Conservation (phyloP, 306 rosid genomes). For the Quercus gilva region DNA sequence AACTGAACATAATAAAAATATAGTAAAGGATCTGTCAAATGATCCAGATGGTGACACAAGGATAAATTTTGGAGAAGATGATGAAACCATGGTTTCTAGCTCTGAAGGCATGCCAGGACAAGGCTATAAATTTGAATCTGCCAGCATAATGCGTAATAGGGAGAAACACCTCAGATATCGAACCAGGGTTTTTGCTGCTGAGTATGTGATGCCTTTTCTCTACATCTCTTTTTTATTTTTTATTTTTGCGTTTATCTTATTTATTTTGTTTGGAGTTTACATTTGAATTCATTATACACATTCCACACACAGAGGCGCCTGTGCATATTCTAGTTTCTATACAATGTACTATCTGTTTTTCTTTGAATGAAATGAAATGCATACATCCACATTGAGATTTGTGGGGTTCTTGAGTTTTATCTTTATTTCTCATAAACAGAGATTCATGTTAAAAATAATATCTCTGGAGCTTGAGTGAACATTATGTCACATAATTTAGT, state of each 20-base stretch:
- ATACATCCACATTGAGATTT: background rate
- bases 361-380: background rate
- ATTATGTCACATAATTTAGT: background rate
- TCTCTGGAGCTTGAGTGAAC: background rate
- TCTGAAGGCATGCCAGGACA: constrained; percentile 28
- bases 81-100: constrained; percentile 88
- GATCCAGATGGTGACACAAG: constrained; percentile 56
- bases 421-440: background rate
- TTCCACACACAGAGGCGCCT: background rate
- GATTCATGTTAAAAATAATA: background rate
- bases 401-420: background rate
- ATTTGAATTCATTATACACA: constrained; percentile 4
- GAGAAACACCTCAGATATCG: constrained; percentile 95
- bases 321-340: background rate
- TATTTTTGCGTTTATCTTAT: no score
- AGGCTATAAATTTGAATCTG: constrained; percentile 46
- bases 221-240: background rate
- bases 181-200: constrained; percentile 95
- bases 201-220: constrained; percentile 55
- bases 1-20: constrained; percentile 36
- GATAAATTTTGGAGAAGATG: constrained; percentile 58
- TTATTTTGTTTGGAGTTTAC: background rate
- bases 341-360: background rate
- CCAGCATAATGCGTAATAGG: constrained; percentile 48
- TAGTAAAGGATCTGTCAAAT: constrained; percentile 47